Evolutionary conservation across 495 filamentous ascomycete genomes (phyloP), one percentile per base, ranked within the genome.

Genomic region (Penicillium diatomitis): DNA sequence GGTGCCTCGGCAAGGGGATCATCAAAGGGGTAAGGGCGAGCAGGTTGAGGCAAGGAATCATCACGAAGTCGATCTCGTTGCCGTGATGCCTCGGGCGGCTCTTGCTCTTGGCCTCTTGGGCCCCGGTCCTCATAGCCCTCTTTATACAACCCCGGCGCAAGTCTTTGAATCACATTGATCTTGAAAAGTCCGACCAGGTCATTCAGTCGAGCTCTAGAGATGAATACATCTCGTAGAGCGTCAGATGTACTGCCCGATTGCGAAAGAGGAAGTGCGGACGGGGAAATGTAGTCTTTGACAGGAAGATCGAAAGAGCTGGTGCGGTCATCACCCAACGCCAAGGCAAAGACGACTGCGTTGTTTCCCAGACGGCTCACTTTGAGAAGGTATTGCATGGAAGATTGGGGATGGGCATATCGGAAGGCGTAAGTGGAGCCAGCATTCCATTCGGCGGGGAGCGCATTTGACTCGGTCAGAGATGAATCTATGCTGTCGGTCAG

Each of bases 381-480:
- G 44, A 97, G 57, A 8, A 96, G 71, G 60, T 84, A 97, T 51
- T 85, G 75, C 74, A 92, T 86, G 9, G 90, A 80, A 0, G 89
- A 94, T 63, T 96, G 88, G n/a, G 79, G 68, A 58, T 96, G 94
- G 2, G 83, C 78, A 70, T 97, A 98, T 46, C 91, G 81, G 66
- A 98, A 94, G 42, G 84, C 76, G 65, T 84, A 85, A 36, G 75
- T 68, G 8, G 76, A 78, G 51, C 76, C 76, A 34, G 77, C 68
- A 64, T 95, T 95, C 90, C 90, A 96, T 72, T 82, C 74, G 11
- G 74, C 20, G 3, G 87, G 86, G 6, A 98, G 78, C n/a, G 82
- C 74, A 41, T 66, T 53, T 41, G 64, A 55, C 36, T 79, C 72
- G 51, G 77, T 74, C 4, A 20, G 1, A 20, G 67, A 60, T 39